Percentiles rank a stretch among this genome's conserved stretches.
Conservation (phyloP, 164 flowering plant species). For the Echeveria elegans region DNA sequence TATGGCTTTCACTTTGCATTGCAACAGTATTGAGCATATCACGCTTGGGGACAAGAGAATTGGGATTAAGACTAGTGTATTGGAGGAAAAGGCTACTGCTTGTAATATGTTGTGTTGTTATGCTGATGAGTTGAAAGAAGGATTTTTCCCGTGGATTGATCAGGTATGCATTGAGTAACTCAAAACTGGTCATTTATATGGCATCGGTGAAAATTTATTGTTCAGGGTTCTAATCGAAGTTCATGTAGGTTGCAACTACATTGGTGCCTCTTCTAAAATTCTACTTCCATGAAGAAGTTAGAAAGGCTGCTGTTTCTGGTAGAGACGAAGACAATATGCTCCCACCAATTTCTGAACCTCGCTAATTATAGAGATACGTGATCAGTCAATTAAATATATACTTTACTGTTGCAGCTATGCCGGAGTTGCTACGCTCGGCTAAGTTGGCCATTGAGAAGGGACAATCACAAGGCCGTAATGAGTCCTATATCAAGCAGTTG, state of each 20-base stretch:
- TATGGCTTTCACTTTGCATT: background rate
- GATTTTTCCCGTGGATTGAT: constrained; percentile 77
- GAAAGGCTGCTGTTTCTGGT: constrained; percentile 87
- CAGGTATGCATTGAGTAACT: constrained; percentile 30
- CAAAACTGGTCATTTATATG: background rate
- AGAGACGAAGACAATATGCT: constrained; percentile 6
- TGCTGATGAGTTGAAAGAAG: constrained; percentile 79
- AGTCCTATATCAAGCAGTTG: constrained; percentile 52
- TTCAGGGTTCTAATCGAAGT: background rate
- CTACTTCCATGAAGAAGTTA: constrained; percentile 73
- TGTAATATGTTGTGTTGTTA: constrained; percentile 79
- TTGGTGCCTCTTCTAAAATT: constrained; percentile 70
- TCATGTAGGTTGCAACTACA: constrained; percentile 54
- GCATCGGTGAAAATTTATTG: background rate
- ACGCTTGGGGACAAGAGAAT: constrained; percentile 74
- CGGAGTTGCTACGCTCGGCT: constrained; percentile 64
- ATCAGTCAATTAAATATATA: background rate
- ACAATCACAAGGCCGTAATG: constrained; percentile 51
- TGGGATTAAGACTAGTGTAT: constrained; percentile 63
- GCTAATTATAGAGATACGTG: background rate
- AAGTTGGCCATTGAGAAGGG: constrained; percentile 70
- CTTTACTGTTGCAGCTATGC: constrained; percentile 46
- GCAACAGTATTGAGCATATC: constrained; percentile 60
- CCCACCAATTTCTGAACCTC: background rate
- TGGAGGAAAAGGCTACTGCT: constrained; percentile 78